A percentile compares a stretch with the other conserved stretches of the same genome.
These are phyloP conservation scores for Circinella umbellata DNA, from an alignment of 371 early-diverging fungal genomes.

Conservation along the genomic window DNA sequence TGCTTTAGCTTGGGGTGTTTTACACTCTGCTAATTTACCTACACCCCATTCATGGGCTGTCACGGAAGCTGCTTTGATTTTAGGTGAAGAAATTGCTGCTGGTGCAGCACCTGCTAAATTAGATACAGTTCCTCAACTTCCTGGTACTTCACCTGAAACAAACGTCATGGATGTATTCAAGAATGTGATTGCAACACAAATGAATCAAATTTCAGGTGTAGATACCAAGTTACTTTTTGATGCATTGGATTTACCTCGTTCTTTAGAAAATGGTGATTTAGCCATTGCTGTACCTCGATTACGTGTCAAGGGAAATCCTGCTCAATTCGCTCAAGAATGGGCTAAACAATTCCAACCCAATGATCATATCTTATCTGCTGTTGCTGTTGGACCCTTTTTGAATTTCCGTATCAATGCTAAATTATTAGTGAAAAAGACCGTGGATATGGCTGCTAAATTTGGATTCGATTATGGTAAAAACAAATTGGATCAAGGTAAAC, in stretches of 20 bases:
- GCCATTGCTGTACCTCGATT: slow-evolving; percentile 87
- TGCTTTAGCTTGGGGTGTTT: slow-evolving; percentile 53
- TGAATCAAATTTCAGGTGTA: slow-evolving; percentile 51
- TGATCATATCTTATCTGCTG: slow-evolving; percentile 60
- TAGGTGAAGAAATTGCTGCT: slow-evolving; percentile 30
- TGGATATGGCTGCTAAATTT: slow-evolving; percentile 52
- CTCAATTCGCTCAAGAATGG: slow-evolving; percentile 75
- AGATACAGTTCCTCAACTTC: slow-evolving; percentile 43
- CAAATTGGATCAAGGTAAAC: slow-evolving; percentile 68
- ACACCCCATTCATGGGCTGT: not conserved
- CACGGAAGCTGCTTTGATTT: slow-evolving; percentile 38
- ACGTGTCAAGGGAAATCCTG: slow-evolving; percentile 87
- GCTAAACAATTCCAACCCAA: slow-evolving; percentile 71
- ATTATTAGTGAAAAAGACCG: slow-evolving; percentile 55
- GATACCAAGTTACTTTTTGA: slow-evolving; percentile 53
- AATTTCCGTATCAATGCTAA: slow-evolving; percentile 81
- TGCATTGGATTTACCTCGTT: slow-evolving; percentile 65
- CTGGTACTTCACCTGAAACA: slow-evolving; percentile 53
- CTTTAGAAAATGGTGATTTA: slow-evolving; percentile 75
- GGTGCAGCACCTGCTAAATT: slow-evolving; percentile 29
- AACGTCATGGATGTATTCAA: slow-evolving; percentile 65
- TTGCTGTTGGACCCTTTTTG: slow-evolving; percentile 81
- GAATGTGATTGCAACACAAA: slow-evolving; percentile 55
- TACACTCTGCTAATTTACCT: slow-evolving; percentile 25
- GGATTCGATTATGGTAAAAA: slow-evolving; percentile 72